Evolutionary conservation across 495 filamentous ascomycete species (phyloP).

Genomic region (Friedmanniomyces simplex): DNA sequence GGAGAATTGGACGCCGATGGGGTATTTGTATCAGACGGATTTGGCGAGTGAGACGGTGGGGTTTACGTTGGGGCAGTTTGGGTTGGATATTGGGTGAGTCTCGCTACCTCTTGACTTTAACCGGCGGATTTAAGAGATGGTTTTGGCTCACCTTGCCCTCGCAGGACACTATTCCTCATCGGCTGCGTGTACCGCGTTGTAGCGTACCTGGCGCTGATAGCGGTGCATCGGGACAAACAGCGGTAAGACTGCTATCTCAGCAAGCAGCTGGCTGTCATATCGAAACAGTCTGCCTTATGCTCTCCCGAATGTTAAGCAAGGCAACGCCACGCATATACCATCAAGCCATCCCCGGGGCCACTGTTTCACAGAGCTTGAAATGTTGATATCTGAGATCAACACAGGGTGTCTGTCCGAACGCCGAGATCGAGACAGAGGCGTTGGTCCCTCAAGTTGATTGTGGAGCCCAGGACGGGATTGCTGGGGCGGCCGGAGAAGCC

Average conservation of each 20-base stretch:
- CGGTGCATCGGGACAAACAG: slow-evolving; percentile 18
- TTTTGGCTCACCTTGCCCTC: neutral
- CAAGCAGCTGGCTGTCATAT: neutral
- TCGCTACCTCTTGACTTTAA: too few species aligned
- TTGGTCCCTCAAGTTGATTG: neutral
- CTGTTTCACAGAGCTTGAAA: neutral
- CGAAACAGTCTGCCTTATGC: too few species aligned
- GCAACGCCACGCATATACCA: neutral
- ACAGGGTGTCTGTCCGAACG: neutral
- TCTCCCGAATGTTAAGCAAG: too few species aligned
- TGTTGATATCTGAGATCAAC: neutral
- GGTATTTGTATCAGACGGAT: slow-evolving; percentile 38
- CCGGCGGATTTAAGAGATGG: neutral
- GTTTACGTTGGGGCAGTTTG: slow-evolving; percentile 33
- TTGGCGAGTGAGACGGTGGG: slow-evolving; percentile 30
- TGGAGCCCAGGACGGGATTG: neutral
- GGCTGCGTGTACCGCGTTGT: slow-evolving; percentile 21
- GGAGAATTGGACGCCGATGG: slow-evolving; percentile 37
- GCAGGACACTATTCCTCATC: slow-evolving; percentile 22
- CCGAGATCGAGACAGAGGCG: neutral
- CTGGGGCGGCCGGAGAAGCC: neutral
- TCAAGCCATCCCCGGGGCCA: neutral
- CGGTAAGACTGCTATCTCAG: slow-evolving; percentile 20
- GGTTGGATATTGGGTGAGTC: slow-evolving; percentile 32
- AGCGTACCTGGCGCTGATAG: slow-evolving; percentile 13